Percentiles rank a stretch among this genome's conserved stretches.
These are phyloP conservation scores for Alternaria consortialis DNA, from an alignment of 2,329 filamentous ascomycete genomes.

Conservation along the genomic window DNA sequence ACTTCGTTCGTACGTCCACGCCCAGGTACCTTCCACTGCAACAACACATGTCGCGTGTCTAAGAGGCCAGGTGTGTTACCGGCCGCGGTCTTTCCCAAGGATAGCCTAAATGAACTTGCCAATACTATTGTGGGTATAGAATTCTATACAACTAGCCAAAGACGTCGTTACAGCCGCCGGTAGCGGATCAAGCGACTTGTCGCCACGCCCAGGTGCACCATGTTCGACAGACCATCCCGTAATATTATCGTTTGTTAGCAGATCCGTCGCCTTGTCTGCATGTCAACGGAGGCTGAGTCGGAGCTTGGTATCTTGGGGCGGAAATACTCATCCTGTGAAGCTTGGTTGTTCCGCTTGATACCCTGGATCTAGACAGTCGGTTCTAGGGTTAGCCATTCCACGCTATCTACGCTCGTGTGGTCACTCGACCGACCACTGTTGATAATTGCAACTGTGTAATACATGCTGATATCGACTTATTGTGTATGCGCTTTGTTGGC, in stretches of 20 bases:
- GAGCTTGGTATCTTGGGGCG: constrained; percentile 4
- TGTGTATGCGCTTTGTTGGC: not conserved
- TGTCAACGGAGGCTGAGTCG: not conserved
- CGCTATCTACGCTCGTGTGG: not conserved
- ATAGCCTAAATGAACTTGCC: not conserved
- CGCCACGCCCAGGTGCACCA: not conserved
- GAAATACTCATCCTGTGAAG: not conserved
- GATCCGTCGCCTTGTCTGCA: not conserved
- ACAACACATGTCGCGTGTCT: not conserved
- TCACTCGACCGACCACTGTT: no score
- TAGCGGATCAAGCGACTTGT: not conserved
- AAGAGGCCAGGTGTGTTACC: not conserved
- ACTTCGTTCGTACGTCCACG: not conserved
- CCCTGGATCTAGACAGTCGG: not conserved
- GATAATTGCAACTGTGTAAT: not conserved
- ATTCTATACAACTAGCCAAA: not conserved
- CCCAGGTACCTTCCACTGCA: no score
- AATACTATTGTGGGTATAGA: not conserved
- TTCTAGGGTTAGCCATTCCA: not conserved
- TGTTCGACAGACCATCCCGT: not conserved
- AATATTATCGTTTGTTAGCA: constrained; percentile 1
- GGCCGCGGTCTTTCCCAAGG: not conserved
- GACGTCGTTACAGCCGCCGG: not conserved
- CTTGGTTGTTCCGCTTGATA: not conserved
- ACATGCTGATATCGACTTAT: not conserved